These are phyloP conservation scores for Botrytis fabae DNA, from an alignment of 2,329 filamentous ascomycete genomes.

Conservation along the genomic window DNA sequence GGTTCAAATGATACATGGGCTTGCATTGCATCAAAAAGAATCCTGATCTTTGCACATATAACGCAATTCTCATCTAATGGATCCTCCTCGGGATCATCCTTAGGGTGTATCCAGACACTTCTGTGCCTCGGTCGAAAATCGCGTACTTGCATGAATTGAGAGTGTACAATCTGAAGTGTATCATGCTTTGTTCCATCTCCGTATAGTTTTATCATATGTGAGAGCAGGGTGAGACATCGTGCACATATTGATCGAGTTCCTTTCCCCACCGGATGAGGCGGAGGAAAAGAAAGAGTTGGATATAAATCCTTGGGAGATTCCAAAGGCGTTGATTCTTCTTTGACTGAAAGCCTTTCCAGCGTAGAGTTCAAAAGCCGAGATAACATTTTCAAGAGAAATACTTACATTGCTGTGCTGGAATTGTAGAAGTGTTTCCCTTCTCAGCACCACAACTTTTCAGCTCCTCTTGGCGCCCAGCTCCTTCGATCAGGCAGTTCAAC, in stretches of 20 bases:
- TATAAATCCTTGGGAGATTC: not conserved
- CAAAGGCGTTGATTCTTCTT: not conserved
- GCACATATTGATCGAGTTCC: not conserved
- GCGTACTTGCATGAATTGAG: not conserved
- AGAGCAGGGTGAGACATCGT: not conserved
- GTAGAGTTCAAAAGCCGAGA: not conserved
- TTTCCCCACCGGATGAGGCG: not conserved
- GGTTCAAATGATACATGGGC: not conserved
- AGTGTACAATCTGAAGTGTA: not conserved
- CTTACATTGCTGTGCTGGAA: not conserved
- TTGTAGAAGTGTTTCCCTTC: not conserved
- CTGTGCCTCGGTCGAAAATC: not conserved
- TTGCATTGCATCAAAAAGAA: constrained; percentile 2
- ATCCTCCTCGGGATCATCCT: not conserved
- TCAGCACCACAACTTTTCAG: not conserved
- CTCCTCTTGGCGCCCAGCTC: not conserved
- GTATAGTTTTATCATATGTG: not conserved
- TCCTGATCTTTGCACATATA: not conserved
- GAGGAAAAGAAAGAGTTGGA: not conserved
- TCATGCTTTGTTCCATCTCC: not conserved
- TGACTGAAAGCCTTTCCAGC: not conserved
- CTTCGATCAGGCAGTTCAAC: not conserved
- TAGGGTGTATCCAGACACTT: not conserved
- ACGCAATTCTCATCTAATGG: not conserved
- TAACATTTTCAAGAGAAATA: not conserved